Evolutionary conservation across 73 alveolate species (phyloP), one percentile per base, ranked within the genome.

Genomic region (Durusdinium trenchii): DNA sequence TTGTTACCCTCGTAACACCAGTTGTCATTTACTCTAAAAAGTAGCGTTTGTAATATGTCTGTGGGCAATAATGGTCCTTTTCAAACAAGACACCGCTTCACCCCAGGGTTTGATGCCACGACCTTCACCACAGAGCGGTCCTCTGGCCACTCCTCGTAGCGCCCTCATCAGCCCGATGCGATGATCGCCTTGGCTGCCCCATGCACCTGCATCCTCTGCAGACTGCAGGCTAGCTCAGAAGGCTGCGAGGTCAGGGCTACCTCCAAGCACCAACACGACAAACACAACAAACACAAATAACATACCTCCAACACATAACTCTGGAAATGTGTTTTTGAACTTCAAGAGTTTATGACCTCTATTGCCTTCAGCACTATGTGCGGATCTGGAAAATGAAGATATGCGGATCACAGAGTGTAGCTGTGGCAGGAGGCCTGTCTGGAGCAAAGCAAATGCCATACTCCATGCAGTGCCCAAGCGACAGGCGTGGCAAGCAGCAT

Each of bases 151-250:
- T 3, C 40, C 47, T 67, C 90, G 90, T 28, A 79, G 90, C 23
- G 90, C 90, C 43, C n/a, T 43, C 90, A 28, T 30, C 69, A 20
- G 90, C 90, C 46, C 69, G 54, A 43, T n/a, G n/a, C n/a, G n/a
- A n/a, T n/a, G n/a, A n/a, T 51, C n/a, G 50, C 10, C 28, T 35
- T 23, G 52, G 84, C 48, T 45, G 42, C 96, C 73, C 48, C 48
- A 18, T 71, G 96, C 48, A 43, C 96, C 96, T n/a, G 96, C 85
- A 38, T 42, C 73, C 75, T 89, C 96, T 16, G 96, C 96, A 26
- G 96, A 84, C 69, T 51, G 38, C 43, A 86, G 60, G 0, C 84
- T 83, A 20, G 95, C 82, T 18, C 95, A 61, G 83, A 43, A 86
- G 35, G 95, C 83, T 20, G 95, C 95, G 64, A 86, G 83, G 36